A percentile compares a stretch with the other conserved stretches of the same genome.
Conservation (phyloP, 2,329 filamentous ascomycete genomes). For the Didymella lethalis region DNA sequence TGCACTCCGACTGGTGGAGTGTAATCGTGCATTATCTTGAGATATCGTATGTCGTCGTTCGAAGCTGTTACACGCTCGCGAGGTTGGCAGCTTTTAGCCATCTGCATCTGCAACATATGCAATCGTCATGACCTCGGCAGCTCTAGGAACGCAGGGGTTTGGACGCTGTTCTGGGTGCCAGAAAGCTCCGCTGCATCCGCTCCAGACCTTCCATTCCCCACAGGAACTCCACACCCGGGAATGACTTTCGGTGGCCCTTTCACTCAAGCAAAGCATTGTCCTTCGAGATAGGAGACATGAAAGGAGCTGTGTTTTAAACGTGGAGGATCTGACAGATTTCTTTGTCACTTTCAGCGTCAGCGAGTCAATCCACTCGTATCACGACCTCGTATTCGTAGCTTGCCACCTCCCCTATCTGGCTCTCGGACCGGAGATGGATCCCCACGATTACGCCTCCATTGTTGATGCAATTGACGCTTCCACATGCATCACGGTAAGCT, state of each 20-base stretch:
- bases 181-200: conserved; percentile 11
- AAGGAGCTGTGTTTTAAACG: not conserved
- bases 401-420: conserved; percentile 18
- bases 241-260: not conserved
- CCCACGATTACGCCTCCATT: conserved; percentile 8
- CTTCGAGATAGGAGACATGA: not conserved
- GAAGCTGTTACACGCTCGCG: not conserved
- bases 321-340: not conserved
- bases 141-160: conserved; percentile 5
- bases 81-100: conserved; percentile 1
- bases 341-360: not conserved
- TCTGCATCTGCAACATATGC: not conserved
- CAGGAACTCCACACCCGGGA: conserved; percentile 3
- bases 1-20: conserved; percentile 10
- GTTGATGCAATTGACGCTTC: conserved; percentile 10
- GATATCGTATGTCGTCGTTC: not conserved
- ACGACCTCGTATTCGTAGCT: conserved; percentile 2
- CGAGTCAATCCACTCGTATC: not conserved
- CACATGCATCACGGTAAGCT: conserved; percentile 8
- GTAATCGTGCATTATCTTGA: not conserved
- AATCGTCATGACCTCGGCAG: conserved; percentile 8
- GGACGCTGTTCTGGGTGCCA: conserved; percentile 6
- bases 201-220: conserved; percentile 18
- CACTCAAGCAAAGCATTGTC: not conserved
- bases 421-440: conserved; percentile 10